These are phyloP conservation scores for Shiraia sp. DNA, from an alignment of 2,329 filamentous ascomycete species.

Conservation along the genomic window DNA sequence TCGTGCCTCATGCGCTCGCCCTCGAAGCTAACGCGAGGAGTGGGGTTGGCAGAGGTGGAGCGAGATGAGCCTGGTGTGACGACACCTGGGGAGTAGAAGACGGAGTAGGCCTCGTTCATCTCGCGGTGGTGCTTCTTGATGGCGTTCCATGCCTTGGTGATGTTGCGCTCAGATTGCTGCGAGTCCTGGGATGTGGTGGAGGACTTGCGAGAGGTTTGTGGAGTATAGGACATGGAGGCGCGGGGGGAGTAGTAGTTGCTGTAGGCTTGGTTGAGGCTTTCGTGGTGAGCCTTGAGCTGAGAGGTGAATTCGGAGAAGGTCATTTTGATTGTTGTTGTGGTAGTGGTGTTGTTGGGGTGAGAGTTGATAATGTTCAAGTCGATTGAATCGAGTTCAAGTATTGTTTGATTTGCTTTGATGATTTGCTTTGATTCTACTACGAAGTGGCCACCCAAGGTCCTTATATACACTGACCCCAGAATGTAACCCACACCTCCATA, in stretches of 20 bases:
- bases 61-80: conserved; percentile 14
- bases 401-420: conserved; percentile 1
- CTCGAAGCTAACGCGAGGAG: conserved; percentile 20
- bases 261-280: conserved; percentile 34
- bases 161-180: conserved; percentile 20
- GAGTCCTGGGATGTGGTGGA: conserved; percentile 12
- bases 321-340: conserved; percentile 21
- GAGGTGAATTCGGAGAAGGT: conserved; percentile 26
- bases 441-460: conserved; percentile 4
- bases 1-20: conserved; percentile 10
- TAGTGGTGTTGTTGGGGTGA: conserved; percentile 1
- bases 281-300: conserved; percentile 37
- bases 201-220: conserved; percentile 15
- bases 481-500: conserved; percentile 4
- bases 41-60: conserved; percentile 7
- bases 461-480: conserved; percentile 14
- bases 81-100: conserved; percentile 27
- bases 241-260: conserved; percentile 24
- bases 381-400: conserved; percentile 1
- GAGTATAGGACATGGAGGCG: conserved; percentile 9
- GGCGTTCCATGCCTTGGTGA: conserved; percentile 30
- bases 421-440: conserved; percentile 10
- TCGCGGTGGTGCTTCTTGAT: conserved; percentile 37
- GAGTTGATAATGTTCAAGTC: conserved; percentile 7
- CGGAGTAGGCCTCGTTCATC: conserved; percentile 33